phyloP scores from a whole-genome alignment of 83 land plant genomes.

The Picea abies region DNA sequence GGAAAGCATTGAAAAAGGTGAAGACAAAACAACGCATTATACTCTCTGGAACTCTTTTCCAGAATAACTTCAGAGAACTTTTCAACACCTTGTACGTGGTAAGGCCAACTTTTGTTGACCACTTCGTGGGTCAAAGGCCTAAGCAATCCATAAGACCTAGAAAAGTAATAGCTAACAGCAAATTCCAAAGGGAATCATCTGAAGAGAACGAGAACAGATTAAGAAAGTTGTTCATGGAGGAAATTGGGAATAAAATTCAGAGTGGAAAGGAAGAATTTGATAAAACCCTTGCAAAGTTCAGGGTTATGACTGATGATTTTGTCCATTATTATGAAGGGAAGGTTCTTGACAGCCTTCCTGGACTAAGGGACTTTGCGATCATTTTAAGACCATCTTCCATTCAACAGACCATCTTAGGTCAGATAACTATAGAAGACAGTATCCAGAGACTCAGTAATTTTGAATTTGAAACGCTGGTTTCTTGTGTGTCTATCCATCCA shows the following conservation, averaged over 20 bases:
- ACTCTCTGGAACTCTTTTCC: slow-evolving; percentile 91
- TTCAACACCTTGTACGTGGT: slow-evolving; percentile 66
- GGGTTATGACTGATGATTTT: slow-evolving; percentile 25
- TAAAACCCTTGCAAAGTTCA: slow-evolving; percentile 23
- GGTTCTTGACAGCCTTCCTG: slow-evolving; percentile 31
- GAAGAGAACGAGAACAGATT: neutral
- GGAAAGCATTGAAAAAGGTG: slow-evolving; percentile 51
- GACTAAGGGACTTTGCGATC: slow-evolving; percentile 29
- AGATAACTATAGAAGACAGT: neutral
- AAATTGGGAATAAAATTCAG: slow-evolving; percentile 12
- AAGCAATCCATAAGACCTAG: neutral
- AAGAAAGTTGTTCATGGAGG: slow-evolving; percentile 4
- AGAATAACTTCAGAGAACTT: slow-evolving; percentile 81
- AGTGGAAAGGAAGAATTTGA: slow-evolving; percentile 33
- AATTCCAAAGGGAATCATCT: too few relatives aligned
- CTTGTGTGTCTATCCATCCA: slow-evolving; percentile 42
- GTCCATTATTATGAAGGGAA: slow-evolving; percentile 39
- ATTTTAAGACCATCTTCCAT: slow-evolving; percentile 18
- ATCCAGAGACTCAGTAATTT: neutral
- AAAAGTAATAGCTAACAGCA: neutral
- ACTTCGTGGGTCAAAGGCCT: slow-evolving; percentile 8
- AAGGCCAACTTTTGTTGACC: slow-evolving; percentile 41
- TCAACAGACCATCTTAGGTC: slow-evolving; percentile 26
- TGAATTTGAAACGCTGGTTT: slow-evolving; percentile 21
- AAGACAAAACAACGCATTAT: slow-evolving; percentile 58